Evolutionary conservation across 495 filamentous ascomycete species (phyloP).

Genomic region (Lasiosphaeris hirsuta): DNA sequence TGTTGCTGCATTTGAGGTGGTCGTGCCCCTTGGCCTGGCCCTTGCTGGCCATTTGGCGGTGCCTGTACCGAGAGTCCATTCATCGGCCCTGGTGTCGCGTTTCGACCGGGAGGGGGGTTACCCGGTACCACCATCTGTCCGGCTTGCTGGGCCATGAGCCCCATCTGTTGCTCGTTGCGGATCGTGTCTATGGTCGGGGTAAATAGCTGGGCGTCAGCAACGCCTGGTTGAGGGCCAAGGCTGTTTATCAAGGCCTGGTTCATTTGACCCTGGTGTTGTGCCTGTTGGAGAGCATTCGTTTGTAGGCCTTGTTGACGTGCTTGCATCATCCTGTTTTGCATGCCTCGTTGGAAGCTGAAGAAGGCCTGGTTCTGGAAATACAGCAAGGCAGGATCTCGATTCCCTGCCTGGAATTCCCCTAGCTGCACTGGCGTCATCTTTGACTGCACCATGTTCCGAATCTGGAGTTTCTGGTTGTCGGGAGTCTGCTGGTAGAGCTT

Average conservation of each 20-base stretch:
- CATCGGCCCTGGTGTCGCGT: constrained; percentile 40
- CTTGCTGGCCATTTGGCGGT: constrained; percentile 32
- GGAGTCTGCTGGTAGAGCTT: constrained; percentile 22
- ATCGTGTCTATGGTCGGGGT: constrained; percentile 45
- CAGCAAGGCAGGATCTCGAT: constrained; percentile 38
- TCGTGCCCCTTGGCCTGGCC: constrained; percentile 31
- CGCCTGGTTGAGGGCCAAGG: constrained; percentile 30
- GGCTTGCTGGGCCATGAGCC: constrained; percentile 43
- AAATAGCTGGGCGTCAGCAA: constrained; percentile 38
- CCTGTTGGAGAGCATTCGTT: constrained; percentile 21
- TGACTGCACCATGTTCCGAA: constrained; percentile 31
- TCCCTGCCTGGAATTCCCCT: constrained; percentile 29
- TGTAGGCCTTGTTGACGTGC: constrained; percentile 29
- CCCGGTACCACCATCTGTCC: constrained; percentile 52
- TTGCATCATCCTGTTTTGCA: constrained; percentile 16
- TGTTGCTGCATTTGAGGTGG: constrained; percentile 36
- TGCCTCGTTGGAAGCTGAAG: constrained; percentile 15
- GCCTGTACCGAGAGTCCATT: constrained; percentile 35
- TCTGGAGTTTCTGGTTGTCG: constrained; percentile 31
- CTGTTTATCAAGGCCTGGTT: constrained; percentile 34
- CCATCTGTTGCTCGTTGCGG: constrained; percentile 46
- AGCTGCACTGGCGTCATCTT: constrained; percentile 24
- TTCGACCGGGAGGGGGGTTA: constrained; percentile 42
- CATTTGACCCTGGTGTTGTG: constrained; percentile 37
- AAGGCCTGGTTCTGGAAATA: constrained; percentile 43